Evolutionary conservation across 441 rosid species (phyloP).

Genomic region (Erysimum cheiri): DNA sequence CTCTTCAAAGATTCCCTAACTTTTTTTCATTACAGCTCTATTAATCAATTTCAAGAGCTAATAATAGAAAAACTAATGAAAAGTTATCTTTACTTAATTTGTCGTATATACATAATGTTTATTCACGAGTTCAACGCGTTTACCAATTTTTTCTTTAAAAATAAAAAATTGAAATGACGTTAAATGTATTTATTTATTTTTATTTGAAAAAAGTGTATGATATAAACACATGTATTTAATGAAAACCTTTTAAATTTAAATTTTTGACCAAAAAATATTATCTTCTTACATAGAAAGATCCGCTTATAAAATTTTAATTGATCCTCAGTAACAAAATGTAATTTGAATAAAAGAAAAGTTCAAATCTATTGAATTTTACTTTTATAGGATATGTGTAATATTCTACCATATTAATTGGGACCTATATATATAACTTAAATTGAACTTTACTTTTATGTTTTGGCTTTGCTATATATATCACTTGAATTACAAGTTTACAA

Average conservation of each 20-base stretch:
- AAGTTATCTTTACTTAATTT: neutral
- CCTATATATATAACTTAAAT: neutral
- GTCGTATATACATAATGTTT: slow-evolving; percentile 6
- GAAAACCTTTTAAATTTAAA: neutral
- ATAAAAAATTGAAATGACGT: neutral
- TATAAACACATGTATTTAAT: neutral
- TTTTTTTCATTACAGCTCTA: slow-evolving; percentile 7
- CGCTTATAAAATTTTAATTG: neutral
- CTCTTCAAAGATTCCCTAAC: neutral
- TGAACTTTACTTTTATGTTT: neutral
- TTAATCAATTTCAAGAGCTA: slow-evolving; percentile 8
- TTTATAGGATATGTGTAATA: neutral
- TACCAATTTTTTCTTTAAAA: neutral
- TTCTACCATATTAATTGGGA: neutral
- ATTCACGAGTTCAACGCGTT: neutral
- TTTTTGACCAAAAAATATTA: neutral
- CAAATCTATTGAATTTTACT: neutral
- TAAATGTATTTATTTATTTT: neutral
- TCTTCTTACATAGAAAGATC: neutral
- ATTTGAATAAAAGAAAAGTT: neutral
- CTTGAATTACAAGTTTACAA: neutral
- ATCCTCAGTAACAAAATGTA: neutral
- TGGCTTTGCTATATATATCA: neutral
- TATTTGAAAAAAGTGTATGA: neutral
- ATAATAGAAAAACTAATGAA: neutral